These are phyloP conservation scores for Nicotiana tabacum DNA, from an alignment of 257 asterid species.

Conservation along the genomic window DNA sequence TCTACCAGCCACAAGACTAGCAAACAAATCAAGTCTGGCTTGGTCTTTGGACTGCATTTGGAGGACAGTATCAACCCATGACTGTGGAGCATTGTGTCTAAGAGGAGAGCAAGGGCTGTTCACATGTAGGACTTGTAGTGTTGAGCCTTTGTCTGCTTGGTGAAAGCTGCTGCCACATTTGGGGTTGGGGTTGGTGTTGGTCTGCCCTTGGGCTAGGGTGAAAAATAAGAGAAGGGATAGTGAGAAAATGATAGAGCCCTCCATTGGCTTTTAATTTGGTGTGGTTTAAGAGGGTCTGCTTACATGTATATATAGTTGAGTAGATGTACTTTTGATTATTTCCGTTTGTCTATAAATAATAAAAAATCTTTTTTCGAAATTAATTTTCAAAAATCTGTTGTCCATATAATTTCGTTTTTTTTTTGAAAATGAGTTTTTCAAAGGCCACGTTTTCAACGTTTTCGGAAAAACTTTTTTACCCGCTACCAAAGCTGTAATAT, in stretches of 20 bases:
- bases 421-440: too few relatives aligned
- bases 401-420: too few relatives aligned
- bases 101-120: slow-evolving; percentile 71
- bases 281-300: neutral
- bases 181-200: slow-evolving; percentile 1
- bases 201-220: slow-evolving; percentile 25
- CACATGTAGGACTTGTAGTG: slow-evolving; percentile 56
- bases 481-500: too few relatives aligned
- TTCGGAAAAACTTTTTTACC: too few relatives aligned
- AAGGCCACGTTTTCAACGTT: too few relatives aligned
- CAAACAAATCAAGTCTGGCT: slow-evolving; percentile 47
- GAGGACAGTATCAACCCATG: slow-evolving; percentile 62
- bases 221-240: slow-evolving; percentile 20
- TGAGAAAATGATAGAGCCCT: slow-evolving; percentile 14
- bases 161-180: slow-evolving; percentile 19
- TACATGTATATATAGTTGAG: neutral
- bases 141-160: slow-evolving; percentile 34
- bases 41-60: slow-evolving; percentile 68
- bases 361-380: too few relatives aligned
- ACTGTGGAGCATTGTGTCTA: slow-evolving; percentile 20
- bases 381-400: too few relatives aligned
- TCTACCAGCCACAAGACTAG: slow-evolving; percentile 58
- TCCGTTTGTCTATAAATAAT: too few relatives aligned
- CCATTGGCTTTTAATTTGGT: neutral
- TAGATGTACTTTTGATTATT: neutral